These are phyloP conservation scores for Sugiyamaella boreocaroliniensis DNA, from an alignment of 805 yeast genomes.

Conservation along the genomic window DNA sequence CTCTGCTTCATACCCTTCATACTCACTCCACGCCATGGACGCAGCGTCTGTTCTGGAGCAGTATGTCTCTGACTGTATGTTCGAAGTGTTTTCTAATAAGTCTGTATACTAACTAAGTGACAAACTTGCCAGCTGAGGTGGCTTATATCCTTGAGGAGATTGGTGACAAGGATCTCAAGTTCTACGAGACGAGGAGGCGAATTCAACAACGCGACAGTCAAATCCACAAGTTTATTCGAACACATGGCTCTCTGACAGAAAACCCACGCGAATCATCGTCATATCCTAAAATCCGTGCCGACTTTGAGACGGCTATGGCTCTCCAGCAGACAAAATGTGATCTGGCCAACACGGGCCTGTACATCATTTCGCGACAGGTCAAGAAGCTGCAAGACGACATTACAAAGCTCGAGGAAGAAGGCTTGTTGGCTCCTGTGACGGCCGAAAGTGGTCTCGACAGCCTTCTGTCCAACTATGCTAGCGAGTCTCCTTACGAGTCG, in stretches of 20 bases:
- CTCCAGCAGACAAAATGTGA: constrained; percentile 74
- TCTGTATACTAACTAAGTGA: constrained; percentile 31
- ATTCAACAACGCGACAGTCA: constrained; percentile 68
- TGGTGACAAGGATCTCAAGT: constrained; percentile 56
- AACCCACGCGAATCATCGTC: constrained; percentile 74
- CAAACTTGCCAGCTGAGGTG: constrained; percentile 83
- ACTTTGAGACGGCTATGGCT: constrained; percentile 49
- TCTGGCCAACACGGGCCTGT: constrained; percentile 77
- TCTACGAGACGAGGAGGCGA: constrained; percentile 60
- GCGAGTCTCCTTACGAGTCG: constrained; percentile 4
- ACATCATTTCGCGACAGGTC: constrained; percentile 68
- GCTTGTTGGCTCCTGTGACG: constrained; percentile 49
- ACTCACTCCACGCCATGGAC: constrained; percentile 53
- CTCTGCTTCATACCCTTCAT: neutral
- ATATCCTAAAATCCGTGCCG: constrained; percentile 60
- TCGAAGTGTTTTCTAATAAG: neutral
- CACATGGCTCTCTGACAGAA: constrained; percentile 72
- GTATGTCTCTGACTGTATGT: constrained; percentile 41
- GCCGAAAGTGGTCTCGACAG: constrained; percentile 7
- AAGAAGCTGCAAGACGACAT: constrained; percentile 68
- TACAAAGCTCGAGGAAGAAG: constrained; percentile 68
- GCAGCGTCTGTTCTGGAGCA: constrained; percentile 80
- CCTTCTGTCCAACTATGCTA: constrained; percentile 1
- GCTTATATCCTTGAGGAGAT: constrained; percentile 75
- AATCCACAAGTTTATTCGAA: constrained; percentile 72